These are phyloP conservation scores for Fomitopsis schrenkii DNA, from an alignment of 1,284 basidiomycete species.

Conservation along the genomic window DNA sequence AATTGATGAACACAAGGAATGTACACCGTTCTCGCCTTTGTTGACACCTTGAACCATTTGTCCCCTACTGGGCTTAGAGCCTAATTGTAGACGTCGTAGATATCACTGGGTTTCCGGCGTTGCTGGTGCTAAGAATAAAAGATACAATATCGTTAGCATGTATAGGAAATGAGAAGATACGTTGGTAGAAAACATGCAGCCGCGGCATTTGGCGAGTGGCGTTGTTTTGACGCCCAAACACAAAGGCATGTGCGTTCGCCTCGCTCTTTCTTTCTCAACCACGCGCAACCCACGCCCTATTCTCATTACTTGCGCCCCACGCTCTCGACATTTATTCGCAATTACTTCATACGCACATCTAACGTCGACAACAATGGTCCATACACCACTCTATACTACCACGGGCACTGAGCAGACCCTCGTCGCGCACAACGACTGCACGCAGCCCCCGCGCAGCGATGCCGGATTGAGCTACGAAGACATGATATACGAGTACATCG, in stretches of 20 bases:
- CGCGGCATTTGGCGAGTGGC: not conserved
- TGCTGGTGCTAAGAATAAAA: too few species aligned
- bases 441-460: not conserved
- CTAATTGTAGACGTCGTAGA: too few species aligned
- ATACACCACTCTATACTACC: not conserved
- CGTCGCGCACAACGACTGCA: not conserved
- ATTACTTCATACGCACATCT: too few species aligned
- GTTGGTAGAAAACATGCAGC: not conserved
- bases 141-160: too few species aligned
- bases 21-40: too few species aligned
- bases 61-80: too few species aligned
- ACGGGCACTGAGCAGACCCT: not conserved
- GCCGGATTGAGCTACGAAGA: not conserved
- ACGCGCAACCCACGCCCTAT: not conserved
- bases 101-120: too few species aligned
- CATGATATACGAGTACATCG: not conserved
- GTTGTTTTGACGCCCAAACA: not conserved
- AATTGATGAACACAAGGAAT: too few species aligned
- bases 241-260: not conserved
- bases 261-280: not conserved
- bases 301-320: too few species aligned
- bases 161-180: not conserved
- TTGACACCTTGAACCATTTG: too few species aligned
- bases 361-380: not conserved
- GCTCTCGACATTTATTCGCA: too few species aligned